Evolutionary conservation across 192 early-diverging fungal species (phyloP).

Genomic region (Radiomyces spectabilis): DNA sequence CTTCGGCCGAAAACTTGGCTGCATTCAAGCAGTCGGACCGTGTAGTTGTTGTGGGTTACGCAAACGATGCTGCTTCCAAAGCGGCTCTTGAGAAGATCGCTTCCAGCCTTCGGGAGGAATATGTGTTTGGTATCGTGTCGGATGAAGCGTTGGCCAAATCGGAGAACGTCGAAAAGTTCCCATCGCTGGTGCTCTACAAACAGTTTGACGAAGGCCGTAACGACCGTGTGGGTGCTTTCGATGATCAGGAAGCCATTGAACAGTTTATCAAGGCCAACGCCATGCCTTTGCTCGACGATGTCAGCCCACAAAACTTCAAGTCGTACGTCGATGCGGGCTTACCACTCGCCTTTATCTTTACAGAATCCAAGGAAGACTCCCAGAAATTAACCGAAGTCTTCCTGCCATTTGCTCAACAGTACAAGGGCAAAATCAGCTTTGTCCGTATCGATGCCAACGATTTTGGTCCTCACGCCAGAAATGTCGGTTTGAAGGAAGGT

Average conservation of each 20-base stretch:
- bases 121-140: constrained; percentile 71
- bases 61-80: constrained; percentile 55
- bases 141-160: constrained; percentile 51
- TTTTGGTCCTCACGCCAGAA: constrained; percentile 80
- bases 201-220: constrained; percentile 85
- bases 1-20: constrained; percentile 52
- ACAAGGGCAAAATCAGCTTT: constrained; percentile 86
- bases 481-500: constrained; percentile 79
- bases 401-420: constrained; percentile 70
- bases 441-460: constrained; percentile 86
- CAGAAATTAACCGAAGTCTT: constrained; percentile 47
- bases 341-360: constrained; percentile 89
- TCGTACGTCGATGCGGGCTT: constrained; percentile 81
- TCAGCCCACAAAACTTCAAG: constrained; percentile 83
- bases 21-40: constrained; percentile 79
- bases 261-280: constrained; percentile 75
- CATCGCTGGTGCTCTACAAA: constrained; percentile 81
- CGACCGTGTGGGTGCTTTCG: constrained; percentile 41
- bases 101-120: constrained; percentile 80
- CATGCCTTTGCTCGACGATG: constrained; percentile 84
- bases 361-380: constrained; percentile 44
- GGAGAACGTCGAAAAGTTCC: constrained; percentile 40
- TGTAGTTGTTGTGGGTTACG: constrained; percentile 85
- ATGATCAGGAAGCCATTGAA: constrained; percentile 53
- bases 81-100: constrained; percentile 61